Conservation (phyloP, 768 basidiomycete genomes). For the Kwoniella sp. region DNA sequence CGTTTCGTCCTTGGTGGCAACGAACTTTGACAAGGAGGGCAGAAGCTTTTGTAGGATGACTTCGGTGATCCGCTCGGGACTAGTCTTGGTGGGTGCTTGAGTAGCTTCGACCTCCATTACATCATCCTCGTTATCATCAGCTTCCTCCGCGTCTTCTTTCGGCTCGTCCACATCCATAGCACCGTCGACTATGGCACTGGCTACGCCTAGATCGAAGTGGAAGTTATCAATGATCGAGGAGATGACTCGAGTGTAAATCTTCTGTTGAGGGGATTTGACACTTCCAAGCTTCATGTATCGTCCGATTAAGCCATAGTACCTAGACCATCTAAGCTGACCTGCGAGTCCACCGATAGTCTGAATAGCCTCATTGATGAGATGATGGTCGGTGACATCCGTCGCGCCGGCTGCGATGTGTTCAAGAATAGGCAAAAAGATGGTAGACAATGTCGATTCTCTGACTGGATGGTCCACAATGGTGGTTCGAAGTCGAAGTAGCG, state of each 20-base stretch:
- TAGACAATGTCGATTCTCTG: constrained; percentile 69
- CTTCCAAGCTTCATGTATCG: constrained; percentile 69
- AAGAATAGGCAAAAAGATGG: constrained; percentile 84
- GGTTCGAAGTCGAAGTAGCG: constrained; percentile 80
- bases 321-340: constrained; percentile 74
- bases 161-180: constrained; percentile 38
- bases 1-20: constrained; percentile 78
- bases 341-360: constrained; percentile 75
- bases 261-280: constrained; percentile 69
- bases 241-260: constrained; percentile 78
- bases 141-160: constrained; percentile 35
- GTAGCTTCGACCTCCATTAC: constrained; percentile 24
- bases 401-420: constrained; percentile 73
- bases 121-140: constrained; percentile 29
- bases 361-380: constrained; percentile 88
- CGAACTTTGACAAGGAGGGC: constrained; percentile 73
- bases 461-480: constrained; percentile 69
- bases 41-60: constrained; percentile 75
- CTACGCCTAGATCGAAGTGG: constrained; percentile 65
- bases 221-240: constrained; percentile 86
- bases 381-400: constrained; percentile 66
- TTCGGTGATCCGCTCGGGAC: constrained; percentile 63
- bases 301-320: constrained; percentile 77
- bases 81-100: constrained; percentile 15
- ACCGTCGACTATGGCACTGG: constrained; percentile 61